Evolutionary conservation across 2,329 filamentous ascomycete genomes (phyloP).

Genomic region (Orbilia quercus): DNA sequence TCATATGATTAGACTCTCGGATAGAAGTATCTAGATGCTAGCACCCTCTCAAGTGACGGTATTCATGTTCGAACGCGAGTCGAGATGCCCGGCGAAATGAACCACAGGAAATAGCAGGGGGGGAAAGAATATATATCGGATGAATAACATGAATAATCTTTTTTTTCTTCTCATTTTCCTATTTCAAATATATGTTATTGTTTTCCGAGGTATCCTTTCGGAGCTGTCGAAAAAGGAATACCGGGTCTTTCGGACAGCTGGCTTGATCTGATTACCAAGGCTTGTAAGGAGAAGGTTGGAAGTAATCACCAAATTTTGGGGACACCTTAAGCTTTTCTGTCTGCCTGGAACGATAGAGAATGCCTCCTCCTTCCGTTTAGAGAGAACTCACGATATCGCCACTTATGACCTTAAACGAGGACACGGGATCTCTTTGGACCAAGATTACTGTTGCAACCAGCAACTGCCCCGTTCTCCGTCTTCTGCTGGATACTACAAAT

Average conservation of each 20-base stretch:
- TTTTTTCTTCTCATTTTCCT: conserved; percentile 13
- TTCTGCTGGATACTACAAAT: conserved; percentile 8
- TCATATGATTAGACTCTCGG: conserved; percentile 50
- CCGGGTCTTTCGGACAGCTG: conserved; percentile 54
- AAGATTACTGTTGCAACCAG: conserved; percentile 37
- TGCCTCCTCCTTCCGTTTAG: conserved; percentile 56
- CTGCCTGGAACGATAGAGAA: conserved; percentile 55
- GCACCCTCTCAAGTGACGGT: conserved; percentile 31
- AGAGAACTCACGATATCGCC: conserved; percentile 54
- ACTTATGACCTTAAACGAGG: conserved; percentile 46
- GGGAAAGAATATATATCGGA: conserved; percentile 23
- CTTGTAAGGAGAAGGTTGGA: conserved; percentile 50
- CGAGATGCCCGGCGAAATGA: conserved; percentile 18
- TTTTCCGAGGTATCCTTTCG: neutral
- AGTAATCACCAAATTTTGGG: conserved; percentile 52
- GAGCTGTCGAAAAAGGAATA: conserved; percentile 35
- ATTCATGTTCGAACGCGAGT: conserved; percentile 18
- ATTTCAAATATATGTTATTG: neutral
- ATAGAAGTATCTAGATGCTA: conserved; percentile 32
- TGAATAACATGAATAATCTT: conserved; percentile 13
- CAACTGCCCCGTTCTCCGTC: conserved; percentile 25
- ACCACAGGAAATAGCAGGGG: conserved; percentile 1
- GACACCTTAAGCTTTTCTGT: conserved; percentile 54
- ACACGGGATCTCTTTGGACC: conserved; percentile 51
- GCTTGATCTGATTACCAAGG: conserved; percentile 36